Conservation (phyloP, 345 rosid genomes). For the Acer negundo region DNA sequence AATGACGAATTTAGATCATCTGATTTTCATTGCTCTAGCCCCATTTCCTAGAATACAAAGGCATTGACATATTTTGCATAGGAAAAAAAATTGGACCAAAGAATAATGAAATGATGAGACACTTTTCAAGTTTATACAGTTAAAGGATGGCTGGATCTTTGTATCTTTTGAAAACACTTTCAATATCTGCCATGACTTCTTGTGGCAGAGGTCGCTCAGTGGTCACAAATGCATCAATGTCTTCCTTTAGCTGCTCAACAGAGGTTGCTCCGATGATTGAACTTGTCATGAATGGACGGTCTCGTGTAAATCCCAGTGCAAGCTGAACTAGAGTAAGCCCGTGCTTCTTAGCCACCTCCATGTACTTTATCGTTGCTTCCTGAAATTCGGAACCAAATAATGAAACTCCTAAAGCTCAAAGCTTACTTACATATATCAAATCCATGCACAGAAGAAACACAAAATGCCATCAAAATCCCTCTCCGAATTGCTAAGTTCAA, state of each 20-base stretch:
- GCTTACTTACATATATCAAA: neutral
- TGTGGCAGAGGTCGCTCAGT: conserved; percentile 63
- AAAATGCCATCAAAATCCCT: neutral
- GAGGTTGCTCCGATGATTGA: conserved; percentile 86
- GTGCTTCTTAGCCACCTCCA: conserved; percentile 70
- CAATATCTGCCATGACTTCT: conserved; percentile 67
- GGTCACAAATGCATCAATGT: conserved; percentile 67
- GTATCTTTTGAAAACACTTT: conserved; percentile 62
- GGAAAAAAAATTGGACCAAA: neutral
- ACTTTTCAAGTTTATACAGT: neutral
- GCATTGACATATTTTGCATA: too few relatives aligned
- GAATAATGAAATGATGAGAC: neutral
- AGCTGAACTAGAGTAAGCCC: conserved; percentile 74
- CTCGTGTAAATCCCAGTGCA: conserved; percentile 77
- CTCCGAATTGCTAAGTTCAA: too few relatives aligned
- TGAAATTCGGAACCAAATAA: conserved; percentile 27
- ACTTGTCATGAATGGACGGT: conserved; percentile 78
- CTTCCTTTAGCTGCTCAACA: conserved; percentile 72
- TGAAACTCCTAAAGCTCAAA: neutral
- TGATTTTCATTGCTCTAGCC: neutral
- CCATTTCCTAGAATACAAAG: neutral
- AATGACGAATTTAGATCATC: too few relatives aligned
- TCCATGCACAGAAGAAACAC: too few relatives aligned
- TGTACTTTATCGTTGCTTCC: conserved; percentile 73
- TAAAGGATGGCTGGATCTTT: conserved; percentile 56